Evolutionary conservation across 2,329 filamentous ascomycete species (phyloP).

Genomic region (Colletotrichum musae): DNA sequence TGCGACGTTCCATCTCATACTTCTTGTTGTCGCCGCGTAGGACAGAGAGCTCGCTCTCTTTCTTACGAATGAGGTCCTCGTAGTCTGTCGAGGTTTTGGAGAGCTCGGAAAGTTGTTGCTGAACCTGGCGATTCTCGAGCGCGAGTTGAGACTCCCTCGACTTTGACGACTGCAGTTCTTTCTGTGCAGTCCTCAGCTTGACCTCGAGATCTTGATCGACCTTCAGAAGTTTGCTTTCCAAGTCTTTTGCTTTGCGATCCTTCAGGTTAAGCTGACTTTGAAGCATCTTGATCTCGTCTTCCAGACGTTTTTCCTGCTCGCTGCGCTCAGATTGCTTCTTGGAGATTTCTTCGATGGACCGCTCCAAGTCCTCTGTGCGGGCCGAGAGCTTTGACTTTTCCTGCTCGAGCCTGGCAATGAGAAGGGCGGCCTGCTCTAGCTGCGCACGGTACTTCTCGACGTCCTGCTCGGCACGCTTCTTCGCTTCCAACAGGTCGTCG

Average conservation of each 20-base stretch:
- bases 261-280: slow-evolving; percentile 91
- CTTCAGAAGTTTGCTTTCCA: slow-evolving; percentile 87
- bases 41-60: slow-evolving; percentile 92
- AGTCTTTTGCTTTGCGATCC: slow-evolving; percentile 88
- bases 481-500: slow-evolving; percentile 88
- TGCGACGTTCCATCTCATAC: slow-evolving; percentile 83
- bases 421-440: slow-evolving; percentile 89
- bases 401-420: slow-evolving; percentile 87
- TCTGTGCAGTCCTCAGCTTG: slow-evolving; percentile 83
- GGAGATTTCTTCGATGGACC: slow-evolving; percentile 79
- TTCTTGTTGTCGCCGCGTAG: slow-evolving; percentile 88
- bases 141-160: slow-evolving; percentile 82
- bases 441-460: slow-evolving; percentile 84
- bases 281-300: slow-evolving; percentile 90
- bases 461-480: slow-evolving; percentile 89
- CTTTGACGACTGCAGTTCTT: slow-evolving; percentile 83
- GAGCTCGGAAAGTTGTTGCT: slow-evolving; percentile 87
- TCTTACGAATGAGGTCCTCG: slow-evolving; percentile 91
- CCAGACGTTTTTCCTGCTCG: slow-evolving; percentile 81
- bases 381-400: slow-evolving; percentile 84
- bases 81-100: slow-evolving; percentile 95
- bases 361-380: slow-evolving; percentile 78
- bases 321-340: slow-evolving; percentile 80
- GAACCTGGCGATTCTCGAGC: slow-evolving; percentile 85
- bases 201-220: slow-evolving; percentile 91